Conservation (phyloP, 345 rosid species). For the Arabis hirsuta region DNA sequence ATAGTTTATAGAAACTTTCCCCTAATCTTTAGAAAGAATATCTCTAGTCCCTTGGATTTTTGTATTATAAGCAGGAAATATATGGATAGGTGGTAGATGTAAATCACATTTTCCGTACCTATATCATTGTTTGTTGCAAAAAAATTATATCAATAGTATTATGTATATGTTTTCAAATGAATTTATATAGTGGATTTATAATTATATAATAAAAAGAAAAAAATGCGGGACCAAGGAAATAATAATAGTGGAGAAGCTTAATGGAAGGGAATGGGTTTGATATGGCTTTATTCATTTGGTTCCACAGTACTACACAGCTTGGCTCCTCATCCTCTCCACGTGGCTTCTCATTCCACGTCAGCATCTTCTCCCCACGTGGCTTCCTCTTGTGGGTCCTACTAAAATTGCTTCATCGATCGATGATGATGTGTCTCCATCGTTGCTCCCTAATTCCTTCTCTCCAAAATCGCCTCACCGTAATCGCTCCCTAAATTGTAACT, state of each 20-base stretch:
- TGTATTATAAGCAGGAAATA: slow-evolving; percentile 8
- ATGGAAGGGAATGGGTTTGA: slow-evolving; percentile 39
- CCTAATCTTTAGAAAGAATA: background rate
- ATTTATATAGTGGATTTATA: background rate
- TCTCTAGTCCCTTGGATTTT: background rate
- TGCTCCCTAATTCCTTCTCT: slow-evolving; percentile 50
- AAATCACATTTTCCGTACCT: slow-evolving; percentile 36
- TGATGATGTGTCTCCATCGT: slow-evolving; percentile 41
- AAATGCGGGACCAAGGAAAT: slow-evolving; percentile 41
- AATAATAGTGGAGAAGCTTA: slow-evolving; percentile 40
- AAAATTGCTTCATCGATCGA: slow-evolving; percentile 28
- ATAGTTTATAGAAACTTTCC: background rate
- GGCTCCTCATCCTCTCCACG: slow-evolving; percentile 48
- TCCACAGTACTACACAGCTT: slow-evolving; percentile 38
- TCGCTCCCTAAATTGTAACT: too few species aligned
- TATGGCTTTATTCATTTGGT: slow-evolving; percentile 37
- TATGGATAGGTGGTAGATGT: slow-evolving; percentile 10
- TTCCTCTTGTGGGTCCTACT: slow-evolving; percentile 15
- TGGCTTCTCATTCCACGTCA: slow-evolving; percentile 44
- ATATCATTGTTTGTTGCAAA: background rate
- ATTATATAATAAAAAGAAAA: background rate
- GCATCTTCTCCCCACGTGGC: slow-evolving; percentile 40
- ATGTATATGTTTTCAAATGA: background rate
- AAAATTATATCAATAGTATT: too few species aligned
- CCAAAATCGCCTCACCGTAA: too few species aligned